Conservation (phyloP, 176 grass and related monocot species). For the Juncus inflexus region DNA sequence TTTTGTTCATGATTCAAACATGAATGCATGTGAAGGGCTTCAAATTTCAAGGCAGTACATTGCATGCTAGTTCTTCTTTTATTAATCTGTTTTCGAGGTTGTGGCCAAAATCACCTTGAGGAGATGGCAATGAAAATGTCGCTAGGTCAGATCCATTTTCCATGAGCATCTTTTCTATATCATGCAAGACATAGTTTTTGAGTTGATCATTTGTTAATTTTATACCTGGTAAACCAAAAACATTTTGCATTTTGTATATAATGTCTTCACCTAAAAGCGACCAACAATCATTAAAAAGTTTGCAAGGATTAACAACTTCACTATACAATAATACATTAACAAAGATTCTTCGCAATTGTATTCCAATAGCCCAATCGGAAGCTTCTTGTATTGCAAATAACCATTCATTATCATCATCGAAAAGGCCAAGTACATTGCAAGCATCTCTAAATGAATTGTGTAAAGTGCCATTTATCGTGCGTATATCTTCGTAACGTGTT, state of each 20-base stretch:
- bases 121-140: background rate
- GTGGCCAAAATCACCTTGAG: background rate
- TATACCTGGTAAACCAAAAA: background rate
- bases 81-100: background rate
- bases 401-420: slow-evolving; percentile 23
- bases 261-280: slow-evolving; percentile 19
- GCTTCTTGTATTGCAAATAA: slow-evolving; percentile 4
- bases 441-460: slow-evolving; percentile 23
- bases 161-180: slow-evolving; percentile 11
- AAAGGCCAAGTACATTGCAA: slow-evolving; percentile 30
- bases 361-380: background rate
- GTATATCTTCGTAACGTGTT: slow-evolving; percentile 28
- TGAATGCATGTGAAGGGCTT: background rate
- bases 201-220: background rate
- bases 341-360: background rate
- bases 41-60: background rate
- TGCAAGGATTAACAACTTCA: background rate
- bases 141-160: background rate
- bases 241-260: background rate
- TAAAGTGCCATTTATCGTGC: slow-evolving; percentile 3
- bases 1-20: background rate
- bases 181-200: slow-evolving; percentile 1
- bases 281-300: background rate
- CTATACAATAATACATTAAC: slow-evolving; percentile 21
- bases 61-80: background rate